These are phyloP conservation scores for Nemania sp. DNA, from an alignment of 2,329 filamentous ascomycete species.

Conservation along the genomic window DNA sequence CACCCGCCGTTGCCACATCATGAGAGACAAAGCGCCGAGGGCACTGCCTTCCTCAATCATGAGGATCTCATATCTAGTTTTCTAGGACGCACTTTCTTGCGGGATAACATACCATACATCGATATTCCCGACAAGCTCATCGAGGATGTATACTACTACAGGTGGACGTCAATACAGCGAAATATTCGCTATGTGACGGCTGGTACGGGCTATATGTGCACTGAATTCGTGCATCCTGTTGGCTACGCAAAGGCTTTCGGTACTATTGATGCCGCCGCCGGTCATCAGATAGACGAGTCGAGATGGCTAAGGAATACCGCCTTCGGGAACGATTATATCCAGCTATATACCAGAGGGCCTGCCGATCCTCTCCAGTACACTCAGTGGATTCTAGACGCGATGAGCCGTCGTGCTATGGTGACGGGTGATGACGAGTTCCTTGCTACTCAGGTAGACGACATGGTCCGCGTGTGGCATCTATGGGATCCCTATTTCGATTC, in stretches of 20 bases:
- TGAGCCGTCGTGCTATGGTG: constrained; percentile 43
- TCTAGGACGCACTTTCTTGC: constrained; percentile 36
- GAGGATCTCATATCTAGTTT: constrained; percentile 34
- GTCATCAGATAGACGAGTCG: constrained; percentile 45
- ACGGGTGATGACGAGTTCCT: constrained; percentile 46
- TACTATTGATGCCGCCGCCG: constrained; percentile 43
- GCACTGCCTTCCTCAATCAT: constrained; percentile 38
- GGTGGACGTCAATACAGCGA: constrained; percentile 47
- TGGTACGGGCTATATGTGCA: constrained; percentile 48
- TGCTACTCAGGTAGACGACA: constrained; percentile 46
- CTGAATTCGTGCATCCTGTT: constrained; percentile 50
- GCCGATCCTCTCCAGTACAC: constrained; percentile 45
- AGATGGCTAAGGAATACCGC: constrained; percentile 47
- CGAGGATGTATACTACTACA: constrained; percentile 52
- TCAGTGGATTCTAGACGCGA: constrained; percentile 45
- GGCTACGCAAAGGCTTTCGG: constrained; percentile 41
- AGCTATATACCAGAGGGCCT: constrained; percentile 44
- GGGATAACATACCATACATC: constrained; percentile 49
- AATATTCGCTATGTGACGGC: constrained; percentile 47
- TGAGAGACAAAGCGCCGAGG: constrained; percentile 6
- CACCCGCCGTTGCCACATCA: constrained; percentile 2
- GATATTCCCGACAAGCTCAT: constrained; percentile 48
- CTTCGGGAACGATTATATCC: constrained; percentile 47
- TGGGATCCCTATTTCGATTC: constrained; percentile 46
- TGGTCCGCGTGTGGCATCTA: constrained; percentile 45